Conservation (phyloP, 768 basidiomycete species). For the Auricularia sp. region DNA sequence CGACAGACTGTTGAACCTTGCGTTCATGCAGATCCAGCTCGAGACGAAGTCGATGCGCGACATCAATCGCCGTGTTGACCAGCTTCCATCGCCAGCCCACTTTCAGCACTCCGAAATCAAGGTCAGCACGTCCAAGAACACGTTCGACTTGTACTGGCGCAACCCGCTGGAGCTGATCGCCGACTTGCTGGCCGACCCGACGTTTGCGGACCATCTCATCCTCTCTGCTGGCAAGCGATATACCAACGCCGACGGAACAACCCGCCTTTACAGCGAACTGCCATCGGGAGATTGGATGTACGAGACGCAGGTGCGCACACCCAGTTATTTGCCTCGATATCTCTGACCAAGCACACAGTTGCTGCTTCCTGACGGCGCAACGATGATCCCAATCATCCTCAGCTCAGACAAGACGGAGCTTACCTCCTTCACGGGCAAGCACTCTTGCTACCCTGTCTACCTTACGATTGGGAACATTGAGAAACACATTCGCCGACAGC, state of each 20-base stretch:
- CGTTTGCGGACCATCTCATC: slow-evolving; percentile 4
- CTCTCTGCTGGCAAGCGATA: slow-evolving; percentile 6
- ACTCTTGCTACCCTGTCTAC: slow-evolving; percentile 28
- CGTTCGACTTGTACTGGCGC: slow-evolving; percentile 6
- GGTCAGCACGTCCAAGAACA: slow-evolving; percentile 12
- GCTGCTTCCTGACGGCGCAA: slow-evolving; percentile 9
- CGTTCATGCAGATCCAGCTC: background rate
- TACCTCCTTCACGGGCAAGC: slow-evolving; percentile 13
- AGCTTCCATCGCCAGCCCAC: background rate
- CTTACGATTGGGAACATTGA: slow-evolving; percentile 34
- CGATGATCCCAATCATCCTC: slow-evolving; percentile 13
- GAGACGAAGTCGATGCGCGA: background rate
- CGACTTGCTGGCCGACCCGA: slow-evolving; percentile 6
- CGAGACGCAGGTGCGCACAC: slow-evolving; percentile 7
- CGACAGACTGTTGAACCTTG: background rate
- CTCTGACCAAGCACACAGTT: background rate
- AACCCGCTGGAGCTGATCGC: slow-evolving; percentile 7
- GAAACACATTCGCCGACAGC: slow-evolving; percentile 29
- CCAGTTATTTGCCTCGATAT: too few relatives aligned
- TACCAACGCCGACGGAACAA: background rate
- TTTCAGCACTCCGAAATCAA: background rate
- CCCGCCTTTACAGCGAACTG: slow-evolving; percentile 9
- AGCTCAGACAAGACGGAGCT: slow-evolving; percentile 16
- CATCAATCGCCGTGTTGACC: background rate
- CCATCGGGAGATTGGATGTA: slow-evolving; percentile 11